Conservation (phyloP, 305 asterid species). For the Solanum hybrid region DNA sequence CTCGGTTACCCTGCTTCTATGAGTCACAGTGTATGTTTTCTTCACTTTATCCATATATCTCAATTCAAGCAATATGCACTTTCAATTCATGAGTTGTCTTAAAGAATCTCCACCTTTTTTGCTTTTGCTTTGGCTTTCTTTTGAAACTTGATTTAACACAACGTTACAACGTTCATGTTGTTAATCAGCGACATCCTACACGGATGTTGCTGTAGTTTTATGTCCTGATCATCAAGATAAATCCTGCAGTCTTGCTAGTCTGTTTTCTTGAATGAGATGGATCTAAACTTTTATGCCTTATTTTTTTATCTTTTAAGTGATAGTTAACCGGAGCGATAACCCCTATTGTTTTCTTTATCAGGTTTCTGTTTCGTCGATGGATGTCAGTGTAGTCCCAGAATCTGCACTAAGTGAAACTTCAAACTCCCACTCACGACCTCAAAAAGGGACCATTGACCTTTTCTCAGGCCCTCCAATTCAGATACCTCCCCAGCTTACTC, state of each 20-base stretch:
- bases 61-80: not conserved
- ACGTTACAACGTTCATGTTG: not conserved
- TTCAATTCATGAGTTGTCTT: not conserved
- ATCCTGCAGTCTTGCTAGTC: not conserved
- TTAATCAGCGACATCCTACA: not conserved
- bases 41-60: not conserved
- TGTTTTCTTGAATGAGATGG: not conserved
- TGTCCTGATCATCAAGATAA: not conserved
- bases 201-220: not conserved
- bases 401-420: slow-evolving; percentile 37
- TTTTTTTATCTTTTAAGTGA: not conserved
- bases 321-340: not conserved
- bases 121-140: not conserved
- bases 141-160: not conserved
- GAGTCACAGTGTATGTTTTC: slow-evolving; percentile 42
- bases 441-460: slow-evolving; percentile 56
- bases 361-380: slow-evolving; percentile 58
- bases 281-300: not conserved
- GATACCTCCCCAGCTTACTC: slow-evolving; percentile 38
- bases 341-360: slow-evolving; percentile 12
- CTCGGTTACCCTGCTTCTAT: slow-evolving; percentile 29
- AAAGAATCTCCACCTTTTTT: not conserved
- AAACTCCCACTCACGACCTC: slow-evolving; percentile 28
- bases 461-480: slow-evolving; percentile 34
- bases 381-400: slow-evolving; percentile 65